phyloP scores from a whole-genome alignment of 1,284 basidiomycete species.

The Irpex lacteus region DNA sequence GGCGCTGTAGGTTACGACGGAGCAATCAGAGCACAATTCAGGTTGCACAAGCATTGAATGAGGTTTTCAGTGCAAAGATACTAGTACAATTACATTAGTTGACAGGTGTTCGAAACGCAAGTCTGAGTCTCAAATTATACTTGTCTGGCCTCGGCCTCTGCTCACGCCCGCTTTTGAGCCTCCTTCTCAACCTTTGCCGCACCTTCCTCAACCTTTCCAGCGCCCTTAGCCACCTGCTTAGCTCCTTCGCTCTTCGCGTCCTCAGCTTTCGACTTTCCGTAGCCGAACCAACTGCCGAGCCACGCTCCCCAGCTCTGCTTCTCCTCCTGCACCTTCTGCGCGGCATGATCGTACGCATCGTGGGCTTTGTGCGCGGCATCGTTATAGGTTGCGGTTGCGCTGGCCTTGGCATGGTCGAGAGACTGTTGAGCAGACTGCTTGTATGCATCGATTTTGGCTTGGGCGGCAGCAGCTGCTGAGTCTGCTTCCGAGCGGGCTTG shows the following conservation, averaged over 20 bases:
- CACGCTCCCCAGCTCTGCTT: constrained; percentile 29
- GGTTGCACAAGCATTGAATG: too few species aligned
- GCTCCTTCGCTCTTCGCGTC: constrained; percentile 36
- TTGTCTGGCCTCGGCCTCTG: not conserved
- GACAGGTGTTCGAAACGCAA: not conserved
- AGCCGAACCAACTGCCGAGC: constrained; percentile 53
- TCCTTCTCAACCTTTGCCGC: constrained; percentile 29
- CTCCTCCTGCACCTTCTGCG: constrained; percentile 29
- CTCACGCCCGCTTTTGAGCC: constrained; percentile 9
- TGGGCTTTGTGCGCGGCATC: constrained; percentile 42
- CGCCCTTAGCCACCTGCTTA: constrained; percentile 35
- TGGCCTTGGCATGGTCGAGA: constrained; percentile 36
- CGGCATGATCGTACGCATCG: constrained; percentile 36
- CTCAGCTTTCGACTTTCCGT: constrained; percentile 46
- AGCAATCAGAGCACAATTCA: too few species aligned
- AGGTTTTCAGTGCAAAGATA: too few species aligned
- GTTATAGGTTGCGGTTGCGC: constrained; percentile 19
- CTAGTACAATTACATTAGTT: not conserved
- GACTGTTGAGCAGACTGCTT: constrained; percentile 39
- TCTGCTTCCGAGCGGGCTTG: constrained; percentile 45
- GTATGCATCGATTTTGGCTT: constrained; percentile 41
- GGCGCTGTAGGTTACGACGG: too few species aligned
- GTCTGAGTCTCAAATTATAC: too few species aligned
- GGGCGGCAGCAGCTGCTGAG: constrained; percentile 40
- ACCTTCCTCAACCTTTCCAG: constrained; percentile 40